Conservation (phyloP, 2,329 filamentous ascomycete species). For the Penicillium sp. region DNA sequence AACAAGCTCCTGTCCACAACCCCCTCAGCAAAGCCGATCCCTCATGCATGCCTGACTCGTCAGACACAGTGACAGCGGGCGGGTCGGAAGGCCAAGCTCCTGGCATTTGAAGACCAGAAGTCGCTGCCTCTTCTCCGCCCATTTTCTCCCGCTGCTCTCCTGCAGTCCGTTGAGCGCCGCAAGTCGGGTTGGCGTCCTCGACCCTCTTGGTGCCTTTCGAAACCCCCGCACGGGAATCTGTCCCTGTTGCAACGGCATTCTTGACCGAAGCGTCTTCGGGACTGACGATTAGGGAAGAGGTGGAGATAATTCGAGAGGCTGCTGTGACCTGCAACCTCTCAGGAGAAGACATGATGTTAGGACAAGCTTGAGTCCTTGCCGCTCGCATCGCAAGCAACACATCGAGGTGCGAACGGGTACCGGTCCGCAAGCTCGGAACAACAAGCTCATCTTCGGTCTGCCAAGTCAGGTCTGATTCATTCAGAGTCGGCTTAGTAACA, state of each 20-base stretch:
- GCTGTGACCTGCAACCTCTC: conserved; percentile 2
- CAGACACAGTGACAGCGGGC: background rate
- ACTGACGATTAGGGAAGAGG: background rate
- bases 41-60: background rate
- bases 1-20: background rate
- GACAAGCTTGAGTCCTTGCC: background rate
- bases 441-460: background rate
- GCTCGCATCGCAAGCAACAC: background rate
- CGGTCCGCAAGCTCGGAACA: background rate
- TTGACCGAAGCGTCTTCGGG: conserved; percentile 3
- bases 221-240: conserved; percentile 10
- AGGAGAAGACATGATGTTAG: background rate
- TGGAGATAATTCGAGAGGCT: background rate
- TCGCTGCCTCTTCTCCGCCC: background rate
- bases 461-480: background rate
- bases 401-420: background rate
- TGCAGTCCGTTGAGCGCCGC: background rate
- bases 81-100: background rate
- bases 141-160: background rate
- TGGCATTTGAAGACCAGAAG: conserved; percentile 4
- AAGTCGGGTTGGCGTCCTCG: background rate
- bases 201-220: conserved; percentile 2
- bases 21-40: background rate
- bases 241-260: conserved; percentile 2
- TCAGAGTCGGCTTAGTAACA: background rate